phyloP scores from a whole-genome alignment of 805 yeast genomes.

The Saccharomyces jurei region DNA sequence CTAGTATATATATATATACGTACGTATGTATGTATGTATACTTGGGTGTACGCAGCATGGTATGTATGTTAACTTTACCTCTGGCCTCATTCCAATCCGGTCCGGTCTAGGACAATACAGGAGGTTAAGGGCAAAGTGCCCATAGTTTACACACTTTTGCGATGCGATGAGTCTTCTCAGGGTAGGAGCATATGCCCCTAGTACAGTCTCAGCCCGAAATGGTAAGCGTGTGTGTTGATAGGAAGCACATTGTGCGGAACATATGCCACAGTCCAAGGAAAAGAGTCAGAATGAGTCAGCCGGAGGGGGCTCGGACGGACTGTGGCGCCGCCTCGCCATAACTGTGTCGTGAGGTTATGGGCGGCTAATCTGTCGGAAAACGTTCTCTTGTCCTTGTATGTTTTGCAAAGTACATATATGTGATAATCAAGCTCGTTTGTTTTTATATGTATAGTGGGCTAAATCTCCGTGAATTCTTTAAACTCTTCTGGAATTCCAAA shows the following conservation, averaged over 20 bases:
- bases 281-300: background rate
- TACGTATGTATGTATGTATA: background rate
- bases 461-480: slow-evolving; percentile 13
- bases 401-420: background rate
- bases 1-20: background rate
- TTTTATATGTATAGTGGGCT: background rate
- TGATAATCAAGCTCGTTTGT: background rate
- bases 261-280: background rate
- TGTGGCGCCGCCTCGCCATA: background rate
- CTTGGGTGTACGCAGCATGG: background rate
- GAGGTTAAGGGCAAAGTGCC: background rate
- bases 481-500: slow-evolving; percentile 40
- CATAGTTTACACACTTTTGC: background rate
- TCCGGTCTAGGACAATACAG: background rate
- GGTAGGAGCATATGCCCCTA: background rate
- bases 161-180: background rate
- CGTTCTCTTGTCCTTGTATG: background rate
- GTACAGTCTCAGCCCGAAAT: background rate
- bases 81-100: background rate
- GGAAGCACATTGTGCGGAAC: background rate
- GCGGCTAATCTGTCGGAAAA: background rate
- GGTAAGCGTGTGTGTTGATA: background rate
- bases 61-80: background rate
- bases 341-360: background rate
- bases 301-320: background rate